These are phyloP conservation scores for Whalleya microplaca DNA, from an alignment of 2,329 filamentous ascomycete species.

Conservation along the genomic window DNA sequence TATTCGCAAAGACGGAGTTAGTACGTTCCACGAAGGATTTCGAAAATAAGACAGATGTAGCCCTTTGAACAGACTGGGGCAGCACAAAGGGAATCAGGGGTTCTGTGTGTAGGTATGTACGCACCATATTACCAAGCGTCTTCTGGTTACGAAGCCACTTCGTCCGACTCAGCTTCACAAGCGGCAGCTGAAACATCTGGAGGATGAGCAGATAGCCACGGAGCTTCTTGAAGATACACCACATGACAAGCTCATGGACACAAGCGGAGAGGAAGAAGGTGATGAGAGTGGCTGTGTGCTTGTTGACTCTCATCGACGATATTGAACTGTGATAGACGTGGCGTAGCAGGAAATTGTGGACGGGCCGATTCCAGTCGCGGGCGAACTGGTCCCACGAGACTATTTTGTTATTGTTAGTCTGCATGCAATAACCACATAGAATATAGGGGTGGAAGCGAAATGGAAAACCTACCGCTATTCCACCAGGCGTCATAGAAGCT, in stretches of 20 bases:
- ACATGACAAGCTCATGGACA: conserved; percentile 79
- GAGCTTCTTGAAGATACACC: conserved; percentile 78
- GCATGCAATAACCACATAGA: background rate
- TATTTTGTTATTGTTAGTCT: conserved; percentile 19
- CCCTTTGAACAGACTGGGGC: no score
- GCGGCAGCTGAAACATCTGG: conserved; percentile 74
- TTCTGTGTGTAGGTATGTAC: no score
- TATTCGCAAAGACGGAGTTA: background rate
- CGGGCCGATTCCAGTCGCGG: conserved; percentile 78
- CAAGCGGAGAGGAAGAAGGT: conserved; percentile 75
- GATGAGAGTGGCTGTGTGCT: conserved; percentile 72
- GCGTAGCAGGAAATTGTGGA: conserved; percentile 76
- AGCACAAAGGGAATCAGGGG: no score
- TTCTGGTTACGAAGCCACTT: conserved; percentile 65
- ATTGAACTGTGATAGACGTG: conserved; percentile 82
- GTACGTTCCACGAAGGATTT: no score
- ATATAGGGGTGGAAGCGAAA: background rate
- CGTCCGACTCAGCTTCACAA: conserved; percentile 69
- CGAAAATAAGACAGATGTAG: no score
- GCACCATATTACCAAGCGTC: conserved; percentile 66
- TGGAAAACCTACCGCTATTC: conserved; percentile 53
- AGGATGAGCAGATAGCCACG: conserved; percentile 73
- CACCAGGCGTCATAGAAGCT: conserved; percentile 71
- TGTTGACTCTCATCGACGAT: conserved; percentile 71
- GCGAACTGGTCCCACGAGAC: conserved; percentile 77